Evolutionary conservation across 768 basidiomycete species (phyloP).

Genomic region (Leccinum disarticulatum): DNA sequence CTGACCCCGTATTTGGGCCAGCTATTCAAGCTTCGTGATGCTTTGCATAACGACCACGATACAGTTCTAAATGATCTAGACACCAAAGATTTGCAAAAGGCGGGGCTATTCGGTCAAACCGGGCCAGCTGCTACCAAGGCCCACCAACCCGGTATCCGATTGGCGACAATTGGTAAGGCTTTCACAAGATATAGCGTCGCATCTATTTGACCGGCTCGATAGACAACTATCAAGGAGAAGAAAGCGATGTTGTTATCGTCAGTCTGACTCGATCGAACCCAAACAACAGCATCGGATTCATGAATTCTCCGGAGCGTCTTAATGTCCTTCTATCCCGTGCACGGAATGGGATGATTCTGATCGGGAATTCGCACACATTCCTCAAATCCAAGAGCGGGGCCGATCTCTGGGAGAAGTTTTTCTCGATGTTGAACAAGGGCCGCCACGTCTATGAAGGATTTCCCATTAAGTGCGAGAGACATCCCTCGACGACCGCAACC

Average conservation of each 20-base stretch:
- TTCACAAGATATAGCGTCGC: neutral
- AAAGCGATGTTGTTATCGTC: slow-evolving; percentile 65
- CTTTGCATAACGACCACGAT: slow-evolving; percentile 47
- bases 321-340: slow-evolving; percentile 76
- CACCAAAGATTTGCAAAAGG: slow-evolving; percentile 54
- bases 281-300: slow-evolving; percentile 62
- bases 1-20: slow-evolving; percentile 74
- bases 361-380: slow-evolving; percentile 68
- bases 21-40: slow-evolving; percentile 47
- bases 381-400: slow-evolving; percentile 50
- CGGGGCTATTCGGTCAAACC: slow-evolving; percentile 47
- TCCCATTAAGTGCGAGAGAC: slow-evolving; percentile 57
- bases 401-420: slow-evolving; percentile 51
- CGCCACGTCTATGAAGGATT: slow-evolving; percentile 59
- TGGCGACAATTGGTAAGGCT: slow-evolving; percentile 64
- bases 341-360: slow-evolving; percentile 61
- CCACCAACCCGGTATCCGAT: slow-evolving; percentile 40
- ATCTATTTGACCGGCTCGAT: neutral
- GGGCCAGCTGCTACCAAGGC: slow-evolving; percentile 42
- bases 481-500: slow-evolving; percentile 41
- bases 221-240: slow-evolving; percentile 82
- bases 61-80: slow-evolving; percentile 67
- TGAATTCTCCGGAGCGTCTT: slow-evolving; percentile 66
- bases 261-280: slow-evolving; percentile 63
- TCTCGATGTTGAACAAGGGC: slow-evolving; percentile 41